Evolutionary conservation across 192 early-diverging fungal genomes (phyloP).

Genomic region (Mortierella hygrophila): DNA sequence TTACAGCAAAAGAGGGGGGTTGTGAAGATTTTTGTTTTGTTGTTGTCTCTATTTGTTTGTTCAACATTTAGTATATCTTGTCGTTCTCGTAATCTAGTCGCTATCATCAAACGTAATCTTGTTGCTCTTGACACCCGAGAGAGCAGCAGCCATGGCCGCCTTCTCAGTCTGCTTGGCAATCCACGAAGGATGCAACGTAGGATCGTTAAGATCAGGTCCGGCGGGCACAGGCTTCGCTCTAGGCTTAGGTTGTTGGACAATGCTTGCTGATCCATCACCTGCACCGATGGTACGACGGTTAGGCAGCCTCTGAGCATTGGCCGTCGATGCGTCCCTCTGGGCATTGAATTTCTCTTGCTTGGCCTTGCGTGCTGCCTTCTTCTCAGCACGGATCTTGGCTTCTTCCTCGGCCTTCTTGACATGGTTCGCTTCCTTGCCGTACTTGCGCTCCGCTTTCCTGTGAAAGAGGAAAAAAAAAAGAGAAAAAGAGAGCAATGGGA

Average conservation of each 20-base stretch:
- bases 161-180: conserved; percentile 54
- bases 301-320: conserved; percentile 38
- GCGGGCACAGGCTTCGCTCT: background rate
- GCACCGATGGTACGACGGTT: conserved; percentile 37
- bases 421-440: conserved; percentile 70
- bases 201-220: conserved; percentile 46
- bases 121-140: conserved; percentile 62
- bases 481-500: no score
- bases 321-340: conserved; percentile 33
- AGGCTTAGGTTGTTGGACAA: conserved; percentile 12
- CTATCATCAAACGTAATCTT: conserved; percentile 64
- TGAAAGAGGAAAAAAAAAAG: background rate
- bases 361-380: conserved; percentile 46
- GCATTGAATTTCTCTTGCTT: conserved; percentile 37
- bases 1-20: background rate
- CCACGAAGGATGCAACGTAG: conserved; percentile 53
- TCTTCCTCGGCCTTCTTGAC: conserved; percentile 64
- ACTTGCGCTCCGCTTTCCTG: conserved; percentile 60
- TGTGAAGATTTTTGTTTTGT: background rate
- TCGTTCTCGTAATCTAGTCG: background rate
- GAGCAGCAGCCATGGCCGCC: conserved; percentile 53
- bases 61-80: background rate
- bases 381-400: conserved; percentile 31
- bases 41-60: background rate
- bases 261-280: conserved; percentile 43